Evolutionary conservation across 1,284 basidiomycete species (phyloP).

Genomic region (Boletus holoroseus): DNA sequence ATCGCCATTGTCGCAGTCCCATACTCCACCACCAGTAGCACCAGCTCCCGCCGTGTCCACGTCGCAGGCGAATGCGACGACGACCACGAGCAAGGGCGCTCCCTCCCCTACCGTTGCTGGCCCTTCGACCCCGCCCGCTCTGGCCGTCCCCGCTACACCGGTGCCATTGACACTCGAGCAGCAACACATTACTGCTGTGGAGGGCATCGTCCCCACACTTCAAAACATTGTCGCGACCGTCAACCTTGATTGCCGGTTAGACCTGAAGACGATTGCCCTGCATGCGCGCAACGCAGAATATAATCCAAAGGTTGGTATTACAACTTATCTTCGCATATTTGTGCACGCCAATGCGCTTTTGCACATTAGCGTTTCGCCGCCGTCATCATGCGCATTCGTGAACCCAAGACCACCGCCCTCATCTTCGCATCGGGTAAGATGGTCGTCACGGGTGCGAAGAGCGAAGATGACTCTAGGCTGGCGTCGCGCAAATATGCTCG

Average conservation of each 20-base stretch:
- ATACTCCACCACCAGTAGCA: conserved; percentile 33
- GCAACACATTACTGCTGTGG: conserved; percentile 88
- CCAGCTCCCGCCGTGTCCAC: conserved; percentile 30
- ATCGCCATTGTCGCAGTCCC: conserved; percentile 33
- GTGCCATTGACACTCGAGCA: conserved; percentile 76
- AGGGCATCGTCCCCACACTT: conserved; percentile 90
- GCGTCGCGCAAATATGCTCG: conserved; percentile 99
- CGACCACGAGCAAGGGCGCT: conserved; percentile 27
- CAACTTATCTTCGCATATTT: conserved; percentile 36
- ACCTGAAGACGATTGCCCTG: conserved; percentile 97
- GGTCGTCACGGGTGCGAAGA: conserved; percentile 99
- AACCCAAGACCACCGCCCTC: conserved; percentile 98
- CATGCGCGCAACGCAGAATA: conserved; percentile 99
- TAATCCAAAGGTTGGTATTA: conserved; percentile 93
- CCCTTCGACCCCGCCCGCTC: conserved; percentile 47
- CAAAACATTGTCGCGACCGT: conserved; percentile 99
- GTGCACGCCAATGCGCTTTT: conserved; percentile 59
- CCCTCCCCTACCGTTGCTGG: conserved; percentile 39
- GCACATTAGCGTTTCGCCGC: conserved; percentile 94
- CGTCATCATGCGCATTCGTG: conserved; percentile 99
- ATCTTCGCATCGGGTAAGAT: conserved; percentile 99
- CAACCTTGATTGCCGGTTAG: conserved; percentile 94
- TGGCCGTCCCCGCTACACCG: conserved; percentile 54
- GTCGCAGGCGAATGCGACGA: conserved; percentile 22
- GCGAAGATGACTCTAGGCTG: conserved; percentile 94